These are phyloP conservation scores for Aegilops tauschii DNA, from an alignment of 176 grass and related monocot genomes.

Conservation along the genomic window DNA sequence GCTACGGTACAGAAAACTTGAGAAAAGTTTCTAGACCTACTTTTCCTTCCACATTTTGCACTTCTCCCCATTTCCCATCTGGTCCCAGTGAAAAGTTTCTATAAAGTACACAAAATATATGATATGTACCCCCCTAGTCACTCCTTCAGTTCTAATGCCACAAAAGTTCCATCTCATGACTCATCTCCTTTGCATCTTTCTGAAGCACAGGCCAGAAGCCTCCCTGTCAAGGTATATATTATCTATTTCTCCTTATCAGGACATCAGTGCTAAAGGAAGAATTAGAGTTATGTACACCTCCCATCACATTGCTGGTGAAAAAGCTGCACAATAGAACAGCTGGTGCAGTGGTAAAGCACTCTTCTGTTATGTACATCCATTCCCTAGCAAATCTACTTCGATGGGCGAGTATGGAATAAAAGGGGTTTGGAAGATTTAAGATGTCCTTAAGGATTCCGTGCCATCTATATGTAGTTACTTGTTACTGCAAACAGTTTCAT, in stretches of 20 bases:
- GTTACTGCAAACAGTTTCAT: constrained; percentile 3
- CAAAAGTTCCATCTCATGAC: background rate
- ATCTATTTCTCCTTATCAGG: background rate
- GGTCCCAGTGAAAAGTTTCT: background rate
- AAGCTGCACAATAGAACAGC: background rate
- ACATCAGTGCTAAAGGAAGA: background rate
- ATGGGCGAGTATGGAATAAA: background rate
- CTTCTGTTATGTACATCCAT: background rate
- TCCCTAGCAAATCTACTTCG: background rate
- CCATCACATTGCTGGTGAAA: background rate
- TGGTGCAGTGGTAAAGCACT: background rate
- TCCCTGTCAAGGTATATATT: background rate
- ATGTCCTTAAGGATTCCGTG: constrained; percentile 3
- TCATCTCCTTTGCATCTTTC: background rate
- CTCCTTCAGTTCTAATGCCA: background rate
- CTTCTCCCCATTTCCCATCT: background rate
- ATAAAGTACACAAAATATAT: background rate
- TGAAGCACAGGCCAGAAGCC: background rate
- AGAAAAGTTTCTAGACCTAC: background rate
- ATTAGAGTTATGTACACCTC: background rate
- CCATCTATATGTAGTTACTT: constrained; percentile 18
- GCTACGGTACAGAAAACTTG: background rate
- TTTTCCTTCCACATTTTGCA: background rate
- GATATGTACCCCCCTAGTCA: background rate
- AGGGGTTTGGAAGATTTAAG: background rate